A percentile compares a stretch with the other conserved stretches of the same genome.
These are phyloP conservation scores for Agapanthus africanus DNA, from an alignment of 106 monocot species.

Conservation along the genomic window DNA sequence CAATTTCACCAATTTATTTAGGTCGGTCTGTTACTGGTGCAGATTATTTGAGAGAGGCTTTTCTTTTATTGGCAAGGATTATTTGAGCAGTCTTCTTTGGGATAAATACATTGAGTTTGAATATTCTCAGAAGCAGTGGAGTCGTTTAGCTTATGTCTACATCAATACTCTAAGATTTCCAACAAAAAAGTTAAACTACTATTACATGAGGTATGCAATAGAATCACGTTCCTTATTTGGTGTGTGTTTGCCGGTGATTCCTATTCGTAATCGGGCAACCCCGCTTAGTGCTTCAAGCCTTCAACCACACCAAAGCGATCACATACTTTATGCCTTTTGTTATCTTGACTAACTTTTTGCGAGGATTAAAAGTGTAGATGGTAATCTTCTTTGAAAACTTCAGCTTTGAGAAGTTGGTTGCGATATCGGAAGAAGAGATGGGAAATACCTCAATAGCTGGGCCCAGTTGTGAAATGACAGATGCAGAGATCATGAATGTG, in stretches of 20 bases:
- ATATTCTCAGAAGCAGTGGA: conserved; percentile 61
- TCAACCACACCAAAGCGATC: too few species aligned
- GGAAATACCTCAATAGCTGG: conserved; percentile 11
- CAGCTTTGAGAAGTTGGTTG: conserved; percentile 73
- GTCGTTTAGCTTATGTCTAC: conserved; percentile 48
- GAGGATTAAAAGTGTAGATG: background rate
- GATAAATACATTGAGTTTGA: conserved; percentile 91
- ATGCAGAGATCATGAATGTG: conserved; percentile 22
- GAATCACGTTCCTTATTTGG: background rate
- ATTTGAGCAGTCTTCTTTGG: conserved; percentile 67
- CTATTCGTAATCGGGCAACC: too few species aligned
- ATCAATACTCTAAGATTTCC: conserved; percentile 65
- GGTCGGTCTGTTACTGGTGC: conserved; percentile 8
- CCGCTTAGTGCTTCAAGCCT: too few species aligned
- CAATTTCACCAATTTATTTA: conserved; percentile 1
- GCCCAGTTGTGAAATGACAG: conserved; percentile 17
- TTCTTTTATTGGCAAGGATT: conserved; percentile 73
- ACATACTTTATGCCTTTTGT: too few species aligned
- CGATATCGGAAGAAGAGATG: conserved; percentile 51
- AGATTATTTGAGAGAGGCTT: conserved; percentile 80
- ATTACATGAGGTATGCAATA: conserved; percentile 56
- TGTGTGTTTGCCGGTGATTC: background rate
- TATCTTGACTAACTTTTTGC: background rate
- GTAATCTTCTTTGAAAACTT: conserved; percentile 8
- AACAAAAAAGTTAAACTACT: conserved; percentile 51